Base-by-base conservation (phyloP, 192 early-diverging fungal species). In the Allomyces arbusculus region DNA sequence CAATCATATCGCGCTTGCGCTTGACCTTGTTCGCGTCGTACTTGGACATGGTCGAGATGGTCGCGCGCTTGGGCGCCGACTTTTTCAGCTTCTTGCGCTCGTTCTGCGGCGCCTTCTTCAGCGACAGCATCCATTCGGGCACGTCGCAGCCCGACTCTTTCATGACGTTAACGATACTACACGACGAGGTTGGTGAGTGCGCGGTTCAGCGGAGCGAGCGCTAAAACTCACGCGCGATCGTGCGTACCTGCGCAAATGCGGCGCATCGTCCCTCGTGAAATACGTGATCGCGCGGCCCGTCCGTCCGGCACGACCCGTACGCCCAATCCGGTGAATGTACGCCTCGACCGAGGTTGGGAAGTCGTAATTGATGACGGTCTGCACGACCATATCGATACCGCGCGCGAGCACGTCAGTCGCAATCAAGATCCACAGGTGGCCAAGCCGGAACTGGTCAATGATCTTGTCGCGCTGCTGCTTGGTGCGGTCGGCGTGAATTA, bases 321-420 rank as follows among this genome's bases (percentile, higher is more conserved):
- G 91, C 63, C 94, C 96, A 72, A 97, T 93, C 67, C 96, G 75
- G 77, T 99, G 96, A 71, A 96, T 93, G 73, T 99, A 99, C 25
- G 87, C 87, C 67, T 86, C 86, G 2, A 90, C 83, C 8, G 86
- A 86, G 75, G 92, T 89, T 62, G 96, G 94, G 71, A 97, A 94
- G 72, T 99, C 96, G 68, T 95, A 99, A 72, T 99, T 99, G 78
- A 99, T 89, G 28, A 99, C 96, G 66, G 91, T 68, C 64, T 94
- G 90, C 24, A 99, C 93, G 22, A 91, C 92, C 75, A 99, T 96
- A 79, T 99, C 94, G 71, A 99, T 88, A 82, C 96, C 96, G 73
- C 96, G 88, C 9, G 92, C 87, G 89, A 97, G 92, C 61, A 99
- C 74, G 68, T 99, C 94, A 3, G 96, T 97, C 40, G 92, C 83